phyloP scores from a whole-genome alignment of 148 eudicot species.

The Fallopia convolvulus region DNA sequence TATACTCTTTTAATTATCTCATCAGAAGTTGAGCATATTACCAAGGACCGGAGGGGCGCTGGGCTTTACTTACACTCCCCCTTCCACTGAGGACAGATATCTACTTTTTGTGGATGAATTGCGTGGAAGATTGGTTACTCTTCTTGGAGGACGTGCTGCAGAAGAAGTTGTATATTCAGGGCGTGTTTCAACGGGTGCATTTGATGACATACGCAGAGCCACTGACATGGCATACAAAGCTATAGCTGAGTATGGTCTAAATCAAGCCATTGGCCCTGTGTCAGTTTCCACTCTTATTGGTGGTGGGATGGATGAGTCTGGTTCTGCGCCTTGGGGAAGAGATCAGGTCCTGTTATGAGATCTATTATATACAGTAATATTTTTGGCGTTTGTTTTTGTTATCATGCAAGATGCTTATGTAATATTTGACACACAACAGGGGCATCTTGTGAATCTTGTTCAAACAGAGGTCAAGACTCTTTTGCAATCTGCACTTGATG shows the following conservation, averaged over 20 bases:
- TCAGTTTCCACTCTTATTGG: slow-evolving; percentile 71
- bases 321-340: slow-evolving; percentile 67
- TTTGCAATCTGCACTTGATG: slow-evolving; percentile 83
- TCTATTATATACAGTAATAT: not conserved
- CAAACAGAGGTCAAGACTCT: slow-evolving; percentile 73
- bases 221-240: slow-evolving; percentile 96
- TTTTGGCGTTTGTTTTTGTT: not conserved
- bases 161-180: slow-evolving; percentile 82
- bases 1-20: slow-evolving; percentile 15
- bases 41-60: slow-evolving; percentile 95
- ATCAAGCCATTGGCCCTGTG: slow-evolving; percentile 68
- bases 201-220: slow-evolving; percentile 90
- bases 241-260: slow-evolving; percentile 91
- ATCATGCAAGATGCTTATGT: slow-evolving; percentile 14
- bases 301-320: slow-evolving; percentile 83
- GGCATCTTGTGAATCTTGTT: slow-evolving; percentile 86
- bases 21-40: slow-evolving; percentile 86
- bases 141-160: slow-evolving; percentile 98
- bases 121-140: slow-evolving; percentile 87
- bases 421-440: slow-evolving; percentile 32
- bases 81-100: slow-evolving; percentile 84
- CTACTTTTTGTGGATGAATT: slow-evolving; percentile 87
- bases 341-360: slow-evolving; percentile 50
- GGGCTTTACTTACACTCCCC: slow-evolving; percentile 90
- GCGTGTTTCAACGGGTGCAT: slow-evolving; percentile 94